Base-by-base conservation (phyloP, 495 filamentous ascomycete genomes). In the Neurospora tetraspora region DNA sequence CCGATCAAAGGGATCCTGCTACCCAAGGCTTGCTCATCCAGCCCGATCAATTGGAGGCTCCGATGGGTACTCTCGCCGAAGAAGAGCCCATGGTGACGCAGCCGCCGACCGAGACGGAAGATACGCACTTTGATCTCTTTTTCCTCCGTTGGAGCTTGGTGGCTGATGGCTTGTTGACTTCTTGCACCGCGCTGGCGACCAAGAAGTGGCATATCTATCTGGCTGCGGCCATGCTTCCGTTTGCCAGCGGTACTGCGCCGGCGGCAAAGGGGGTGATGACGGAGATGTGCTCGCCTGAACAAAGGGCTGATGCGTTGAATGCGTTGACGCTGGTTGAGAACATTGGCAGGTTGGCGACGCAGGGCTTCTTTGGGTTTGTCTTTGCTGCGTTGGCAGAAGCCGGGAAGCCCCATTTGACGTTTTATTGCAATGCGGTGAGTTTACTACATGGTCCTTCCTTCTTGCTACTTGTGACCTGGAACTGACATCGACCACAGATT, bases 211-310 rank as follows among this genome's bases (percentile, higher is more conserved):
- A 89, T 71, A 83, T 89, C 20, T 89, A 87, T 72, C 74, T 88
- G 7, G 83, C 83, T 18, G 81, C 83, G 0, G 81, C 82, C 71
- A 69, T 85, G n/a, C 76, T 89, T 1, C 87, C 87, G 0, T 83
- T 89, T 38, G 87, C 83, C 1, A 86, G 87, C 0, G 87, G 87
- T 0, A 85, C 87, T 0, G 87, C 86, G 1, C 82, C 87, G 2
- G 86, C 87, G 0, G 85, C 87, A 16, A 89, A 89, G 70, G 87
- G 87, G 20, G 86, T 87, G 39, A 87, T 89, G 79, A 83, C 87
- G 18, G 85, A 87, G 53, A 83, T 89, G 82, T 86, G 86, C 45
- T 72, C 84, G 4, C 74, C 82, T 2, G 77, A 77, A 7, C 78
- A 85, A 70, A 81, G 86, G 34, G 80, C 82, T 2, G 87, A 89